Evolutionary conservation across 2,329 filamentous ascomycete genomes (phyloP), one percentile per base, ranked within the genome.

Genomic region (Scedosporium dehoogii): DNA sequence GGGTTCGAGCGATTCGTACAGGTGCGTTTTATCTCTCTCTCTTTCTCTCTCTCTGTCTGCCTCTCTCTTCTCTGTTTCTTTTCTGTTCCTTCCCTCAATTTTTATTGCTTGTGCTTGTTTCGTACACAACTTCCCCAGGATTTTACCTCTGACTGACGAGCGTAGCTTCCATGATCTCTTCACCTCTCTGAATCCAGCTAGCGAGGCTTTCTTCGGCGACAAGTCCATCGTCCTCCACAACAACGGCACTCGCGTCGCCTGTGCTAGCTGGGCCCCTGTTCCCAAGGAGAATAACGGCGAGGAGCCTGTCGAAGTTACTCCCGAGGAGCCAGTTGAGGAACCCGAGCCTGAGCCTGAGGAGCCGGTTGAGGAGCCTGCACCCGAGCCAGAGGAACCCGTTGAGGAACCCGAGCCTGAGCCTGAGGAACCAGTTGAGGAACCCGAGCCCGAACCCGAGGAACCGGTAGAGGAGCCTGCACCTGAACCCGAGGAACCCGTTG

Each of bases 201-300:
- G 73, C n/a, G 69, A 71, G 2, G 70, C 74, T 2, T 82, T 78
- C 70, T 76, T 81, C 62, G 79, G 79, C 4, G 77, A 80, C 65
- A 73, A 76, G 27, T 74, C 73, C 38, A 65, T 81, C 60, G 74
- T 76, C 10, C 69, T 81, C 53, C 79, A 81, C 68, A 72, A 73
- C 64, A 71, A 73, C 62, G 72, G 68, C 46, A 74, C 71, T 0
- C 70, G 78, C 21, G 73, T 79, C 59, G 72, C 74, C 1, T 80
- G 78, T 62, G 76, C 74, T 46, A 78, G 76, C 68, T 74, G 79
- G 66, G 66, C 65, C 2, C 55, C 70, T 10, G 63, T 55, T 5
- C 51, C 51, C 21, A 55, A 25, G 18, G n/a, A 21, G 51, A 27
- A 23, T 5, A 55, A 18, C 61, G 23, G 62, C 21, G 16, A 63